Conservation (phyloP, 768 basidiomycete genomes). For the Suillus sp. region DNA sequence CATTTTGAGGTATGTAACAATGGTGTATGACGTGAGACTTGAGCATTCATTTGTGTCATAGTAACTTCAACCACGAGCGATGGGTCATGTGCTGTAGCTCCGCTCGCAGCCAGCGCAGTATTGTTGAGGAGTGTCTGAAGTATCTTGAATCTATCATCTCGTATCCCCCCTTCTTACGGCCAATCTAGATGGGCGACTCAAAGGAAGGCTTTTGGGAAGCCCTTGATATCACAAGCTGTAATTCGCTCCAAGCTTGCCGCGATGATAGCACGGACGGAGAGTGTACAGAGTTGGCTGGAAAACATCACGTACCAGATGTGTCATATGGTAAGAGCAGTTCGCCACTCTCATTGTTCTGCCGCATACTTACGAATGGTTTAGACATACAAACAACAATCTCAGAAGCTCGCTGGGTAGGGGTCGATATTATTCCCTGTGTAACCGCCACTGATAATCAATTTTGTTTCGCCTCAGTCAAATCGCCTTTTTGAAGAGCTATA, state of each 20-base stretch:
- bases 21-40: neutral
- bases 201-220: conserved; percentile 91
- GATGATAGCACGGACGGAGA: conserved; percentile 88
- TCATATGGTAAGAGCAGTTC: conserved; percentile 56
- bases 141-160: conserved; percentile 28
- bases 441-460: neutral
- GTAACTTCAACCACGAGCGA: conserved; percentile 95
- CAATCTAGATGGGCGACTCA: conserved; percentile 75
- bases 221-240: conserved; percentile 79
- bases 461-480: conserved; percentile 53
- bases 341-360: neutral
- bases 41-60: conserved; percentile 25
- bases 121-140: conserved; percentile 86
- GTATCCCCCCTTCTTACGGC: neutral
- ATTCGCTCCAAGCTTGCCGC: conserved; percentile 84
- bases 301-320: conserved; percentile 87
- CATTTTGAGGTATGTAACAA: conserved; percentile 46
- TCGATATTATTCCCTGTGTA: neutral
- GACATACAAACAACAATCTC: conserved; percentile 74
- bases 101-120: conserved; percentile 66
- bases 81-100: conserved; percentile 88
- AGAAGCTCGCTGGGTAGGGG: conserved; percentile 68
- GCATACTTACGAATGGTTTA: conserved; percentile 23
- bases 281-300: conserved; percentile 85
- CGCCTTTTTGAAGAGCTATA: conserved; percentile 77